Evolutionary conservation across 2,329 filamentous ascomycete species (phyloP).

Genomic region (Aciculosporium take): DNA sequence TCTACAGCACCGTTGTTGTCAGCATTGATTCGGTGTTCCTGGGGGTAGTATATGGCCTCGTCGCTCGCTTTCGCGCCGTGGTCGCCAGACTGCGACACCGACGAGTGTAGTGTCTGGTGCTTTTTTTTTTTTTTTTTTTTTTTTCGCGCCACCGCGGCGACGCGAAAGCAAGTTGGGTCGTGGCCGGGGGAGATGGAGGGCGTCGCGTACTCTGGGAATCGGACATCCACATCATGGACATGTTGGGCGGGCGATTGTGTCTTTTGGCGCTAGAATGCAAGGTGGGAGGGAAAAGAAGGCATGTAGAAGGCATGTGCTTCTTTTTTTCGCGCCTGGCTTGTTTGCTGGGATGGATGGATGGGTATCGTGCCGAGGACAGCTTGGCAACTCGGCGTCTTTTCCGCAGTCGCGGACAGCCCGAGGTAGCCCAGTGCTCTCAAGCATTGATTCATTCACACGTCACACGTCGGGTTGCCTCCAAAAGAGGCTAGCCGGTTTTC

Average conservation of each 20-base stretch:
- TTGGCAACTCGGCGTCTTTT: too few relatives aligned
- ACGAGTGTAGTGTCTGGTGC: too few relatives aligned
- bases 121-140: too few relatives aligned
- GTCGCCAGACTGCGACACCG: background rate
- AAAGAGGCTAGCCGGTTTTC: conserved; percentile 1
- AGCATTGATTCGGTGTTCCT: background rate
- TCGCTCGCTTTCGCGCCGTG: background rate
- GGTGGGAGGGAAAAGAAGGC: background rate
- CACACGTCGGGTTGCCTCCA: too few relatives aligned
- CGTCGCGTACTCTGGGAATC: conserved; percentile 74
- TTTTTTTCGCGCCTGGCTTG: background rate
- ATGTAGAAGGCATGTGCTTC: background rate
- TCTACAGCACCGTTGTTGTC: conserved; percentile 43
- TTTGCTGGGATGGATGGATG: conserved; percentile 2
- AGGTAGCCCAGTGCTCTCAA: too few relatives aligned
- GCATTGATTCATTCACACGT: too few relatives aligned
- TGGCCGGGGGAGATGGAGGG: background rate
- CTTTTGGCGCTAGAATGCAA: background rate
- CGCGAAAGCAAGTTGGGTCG: background rate
- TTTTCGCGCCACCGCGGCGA: too few relatives aligned
- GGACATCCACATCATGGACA: conserved; percentile 90
- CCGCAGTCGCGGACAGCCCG: background rate
- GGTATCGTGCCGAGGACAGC: conserved; percentile 9
- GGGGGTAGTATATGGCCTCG: background rate
- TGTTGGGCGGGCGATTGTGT: conserved; percentile 9